phyloP scores from a whole-genome alignment of 2,329 filamentous ascomycete species.

The Exophiala xenobiotica region DNA sequence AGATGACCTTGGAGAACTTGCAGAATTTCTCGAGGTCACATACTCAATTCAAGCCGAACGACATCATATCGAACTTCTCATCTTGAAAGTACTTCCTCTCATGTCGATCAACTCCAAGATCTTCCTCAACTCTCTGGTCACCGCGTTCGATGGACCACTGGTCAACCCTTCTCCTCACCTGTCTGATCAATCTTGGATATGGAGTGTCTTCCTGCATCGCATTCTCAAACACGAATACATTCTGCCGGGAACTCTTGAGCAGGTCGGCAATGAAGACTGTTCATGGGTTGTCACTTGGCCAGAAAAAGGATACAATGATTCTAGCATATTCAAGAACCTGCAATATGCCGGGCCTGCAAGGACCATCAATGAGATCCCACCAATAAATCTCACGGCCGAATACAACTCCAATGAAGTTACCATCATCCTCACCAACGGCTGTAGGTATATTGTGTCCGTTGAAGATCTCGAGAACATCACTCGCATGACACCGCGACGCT shows the following conservation, averaged over 20 bases:
- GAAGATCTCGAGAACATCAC: slow-evolving; percentile 31
- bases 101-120: slow-evolving; percentile 34
- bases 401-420: slow-evolving; percentile 22
- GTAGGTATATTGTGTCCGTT: slow-evolving; percentile 27
- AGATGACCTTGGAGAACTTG: slow-evolving; percentile 28
- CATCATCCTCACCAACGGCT: slow-evolving; percentile 28
- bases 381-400: slow-evolving; percentile 26
- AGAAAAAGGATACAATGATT: slow-evolving; percentile 30
- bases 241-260: slow-evolving; percentile 28
- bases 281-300: slow-evolving; percentile 34
- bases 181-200: slow-evolving; percentile 21
- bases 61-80: slow-evolving; percentile 28
- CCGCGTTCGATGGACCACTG: slow-evolving; percentile 27
- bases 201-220: slow-evolving; percentile 28
- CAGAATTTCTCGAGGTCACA: slow-evolving; percentile 32
- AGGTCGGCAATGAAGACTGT: slow-evolving; percentile 24
- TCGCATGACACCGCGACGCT: slow-evolving; percentile 25
- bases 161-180: slow-evolving; percentile 10
- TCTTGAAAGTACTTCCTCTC: slow-evolving; percentile 34
- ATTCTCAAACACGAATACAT: slow-evolving; percentile 28
- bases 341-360: slow-evolving; percentile 27
- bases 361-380: slow-evolving; percentile 32
- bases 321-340: slow-evolving; percentile 30
- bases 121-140: slow-evolving; percentile 30
- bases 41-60: slow-evolving; percentile 32